Base-by-base conservation (phyloP, 495 filamentous ascomycete genomes). In the Xylaria acuta region DNA sequence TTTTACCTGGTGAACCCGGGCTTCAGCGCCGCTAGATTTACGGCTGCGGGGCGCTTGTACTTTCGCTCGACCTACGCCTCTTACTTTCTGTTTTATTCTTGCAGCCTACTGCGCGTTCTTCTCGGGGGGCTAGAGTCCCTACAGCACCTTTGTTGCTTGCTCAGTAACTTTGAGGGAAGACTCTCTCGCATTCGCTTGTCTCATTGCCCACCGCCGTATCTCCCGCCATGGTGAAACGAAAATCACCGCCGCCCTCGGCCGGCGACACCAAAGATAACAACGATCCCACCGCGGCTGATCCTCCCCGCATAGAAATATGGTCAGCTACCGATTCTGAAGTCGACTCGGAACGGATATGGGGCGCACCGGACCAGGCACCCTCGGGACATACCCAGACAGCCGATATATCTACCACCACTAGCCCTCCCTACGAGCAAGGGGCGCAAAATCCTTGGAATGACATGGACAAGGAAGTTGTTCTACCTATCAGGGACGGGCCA, bases 291-390 rank as follows among this genome's bases (percentile, higher is more conserved):
- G 56, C 72, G 76, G 51, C 76, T 69, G 69, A 81, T 69, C 72
- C 76, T 70, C 75, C 74, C 40, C 76, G 74, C 70, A 73, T 75
- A 65, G 77, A 80, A 54, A 69, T 79, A 41, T 79, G 78, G 76
- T 76, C 82, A 22, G 76, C 80, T 34, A 72, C 73, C 40, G 78
- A 81, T 70, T 78, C 80, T 18, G 80, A 82, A 12, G 45, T 74
- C 25, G 78, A 81, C 14, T 70, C 75, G 47, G 80, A 79, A 36
- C 78, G 74, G 67, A 73, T 77, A 53, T 87, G 83, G 84, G 76
- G 65, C 18, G 78, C 74, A 51, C 75, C 80, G 6, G 64, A 64
- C 25, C 65, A 67, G 38, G 32, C 34, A 43, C 64, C 69, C 69
- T 56, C 70, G 63, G 58, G 69, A 51, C 72, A 72, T 32, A 20